Evolutionary conservation across 2,329 filamentous ascomycete species (phyloP).

Genomic region (Aspergillus neotritici): DNA sequence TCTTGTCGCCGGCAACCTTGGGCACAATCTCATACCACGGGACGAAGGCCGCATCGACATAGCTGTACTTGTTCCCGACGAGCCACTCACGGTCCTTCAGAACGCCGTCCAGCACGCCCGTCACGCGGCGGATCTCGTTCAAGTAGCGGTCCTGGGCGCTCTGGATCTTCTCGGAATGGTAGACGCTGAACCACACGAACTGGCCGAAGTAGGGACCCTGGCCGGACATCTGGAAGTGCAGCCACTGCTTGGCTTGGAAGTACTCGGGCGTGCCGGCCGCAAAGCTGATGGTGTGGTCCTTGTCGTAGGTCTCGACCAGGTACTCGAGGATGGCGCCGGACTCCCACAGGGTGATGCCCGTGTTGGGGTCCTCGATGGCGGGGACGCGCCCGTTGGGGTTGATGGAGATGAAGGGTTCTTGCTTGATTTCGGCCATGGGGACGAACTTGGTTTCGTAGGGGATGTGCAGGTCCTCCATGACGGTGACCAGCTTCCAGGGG

Average conservation of each 20-base stretch:
- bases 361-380: constrained; percentile 34
- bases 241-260: constrained; percentile 40
- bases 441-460: constrained; percentile 24
- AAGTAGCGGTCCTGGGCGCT: constrained; percentile 42
- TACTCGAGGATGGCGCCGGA: constrained; percentile 44
- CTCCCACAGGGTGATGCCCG: constrained; percentile 39
- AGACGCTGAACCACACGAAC: constrained; percentile 38
- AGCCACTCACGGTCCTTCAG: constrained; percentile 36
- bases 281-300: constrained; percentile 34
- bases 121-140: constrained; percentile 42
- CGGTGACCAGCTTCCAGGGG: constrained; percentile 26
- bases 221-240: constrained; percentile 42
- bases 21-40: constrained; percentile 28
- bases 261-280: constrained; percentile 27
- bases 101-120: constrained; percentile 40
- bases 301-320: constrained; percentile 43
- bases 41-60: constrained; percentile 40
- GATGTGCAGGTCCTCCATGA: constrained; percentile 28
- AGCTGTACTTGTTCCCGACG: constrained; percentile 40
- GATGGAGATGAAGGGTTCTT: constrained; percentile 21
- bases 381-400: constrained; percentile 34
- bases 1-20: constrained; percentile 3
- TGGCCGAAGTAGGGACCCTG: constrained; percentile 49
- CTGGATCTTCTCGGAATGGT: constrained; percentile 40
- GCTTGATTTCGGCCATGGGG: constrained; percentile 22